These are phyloP conservation scores for Mallotus repandus DNA, from an alignment of 441 rosid genomes.

Conservation along the genomic window DNA sequence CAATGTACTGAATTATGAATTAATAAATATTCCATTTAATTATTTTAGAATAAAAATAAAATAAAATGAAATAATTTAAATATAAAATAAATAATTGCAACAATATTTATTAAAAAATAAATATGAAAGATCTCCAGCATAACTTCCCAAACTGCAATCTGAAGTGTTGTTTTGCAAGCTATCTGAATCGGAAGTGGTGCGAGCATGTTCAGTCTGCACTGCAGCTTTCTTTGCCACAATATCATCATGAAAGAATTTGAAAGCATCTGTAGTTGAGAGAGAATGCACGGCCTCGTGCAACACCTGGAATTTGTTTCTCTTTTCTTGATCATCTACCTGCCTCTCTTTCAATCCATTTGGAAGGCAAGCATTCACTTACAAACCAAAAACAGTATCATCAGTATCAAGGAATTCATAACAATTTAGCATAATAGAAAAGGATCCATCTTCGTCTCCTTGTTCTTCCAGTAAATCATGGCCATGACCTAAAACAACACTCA, in stretches of 20 bases:
- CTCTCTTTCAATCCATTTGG: slow-evolving; percentile 52
- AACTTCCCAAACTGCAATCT: slow-evolving; percentile 35
- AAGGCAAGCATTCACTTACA: slow-evolving; percentile 56
- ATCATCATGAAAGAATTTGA: slow-evolving; percentile 46
- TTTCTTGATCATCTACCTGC: slow-evolving; percentile 49
- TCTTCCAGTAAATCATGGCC: slow-evolving; percentile 12
- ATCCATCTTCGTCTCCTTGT: slow-evolving; percentile 34
- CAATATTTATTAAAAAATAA: too few species aligned
- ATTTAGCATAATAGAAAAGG: slow-evolving; percentile 13
- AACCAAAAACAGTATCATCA: background rate
- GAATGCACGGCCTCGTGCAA: slow-evolving; percentile 47
- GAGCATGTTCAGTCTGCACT: slow-evolving; percentile 29
- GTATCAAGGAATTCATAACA: background rate
- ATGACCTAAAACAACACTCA: background rate
- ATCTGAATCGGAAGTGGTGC: slow-evolving; percentile 19
- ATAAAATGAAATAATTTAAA: too few species aligned
- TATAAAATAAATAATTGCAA: too few species aligned
- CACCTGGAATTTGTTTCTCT: slow-evolving; percentile 35
- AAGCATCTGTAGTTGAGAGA: slow-evolving; percentile 54
- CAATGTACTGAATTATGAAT: too few species aligned
- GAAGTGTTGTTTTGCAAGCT: slow-evolving; percentile 26
- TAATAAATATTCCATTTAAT: too few species aligned
- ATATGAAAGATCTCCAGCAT: slow-evolving; percentile 46
- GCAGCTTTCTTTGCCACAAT: slow-evolving; percentile 30
- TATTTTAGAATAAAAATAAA: too few species aligned